Conservation (phyloP, 805 yeast species). For the Candida koratica region DNA sequence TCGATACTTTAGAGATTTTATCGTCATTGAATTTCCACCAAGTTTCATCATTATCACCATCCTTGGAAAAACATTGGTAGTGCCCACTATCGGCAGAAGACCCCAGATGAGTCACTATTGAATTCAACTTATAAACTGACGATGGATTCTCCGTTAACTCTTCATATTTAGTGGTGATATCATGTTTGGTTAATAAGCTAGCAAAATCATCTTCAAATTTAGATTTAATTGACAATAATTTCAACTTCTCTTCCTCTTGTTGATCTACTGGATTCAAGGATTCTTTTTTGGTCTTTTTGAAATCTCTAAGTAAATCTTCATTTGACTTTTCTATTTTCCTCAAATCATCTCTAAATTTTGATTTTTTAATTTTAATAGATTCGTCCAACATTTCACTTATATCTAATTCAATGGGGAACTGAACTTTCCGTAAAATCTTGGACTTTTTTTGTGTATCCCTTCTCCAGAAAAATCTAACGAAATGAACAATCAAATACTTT, state of each 20-base stretch:
- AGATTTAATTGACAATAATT: slow-evolving; percentile 41
- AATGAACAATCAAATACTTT: slow-evolving; percentile 81
- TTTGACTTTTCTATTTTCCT: slow-evolving; percentile 72
- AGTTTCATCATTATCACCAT: slow-evolving; percentile 63
- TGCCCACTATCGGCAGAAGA: slow-evolving; percentile 97
- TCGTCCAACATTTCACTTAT: slow-evolving; percentile 80
- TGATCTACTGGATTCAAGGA: slow-evolving; percentile 49
- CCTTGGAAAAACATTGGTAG: slow-evolving; percentile 84
- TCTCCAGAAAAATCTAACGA: slow-evolving; percentile 95
- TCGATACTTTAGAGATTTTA: slow-evolving; percentile 71
- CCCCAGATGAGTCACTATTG: slow-evolving; percentile 91
- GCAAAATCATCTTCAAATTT: slow-evolving; percentile 50
- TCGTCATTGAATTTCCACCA: slow-evolving; percentile 98
- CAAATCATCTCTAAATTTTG: slow-evolving; percentile 70
- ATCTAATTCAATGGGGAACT: slow-evolving; percentile 91
- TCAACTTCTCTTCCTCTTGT: slow-evolving; percentile 51
- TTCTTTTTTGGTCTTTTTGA: slow-evolving; percentile 52
- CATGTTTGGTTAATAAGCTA: slow-evolving; percentile 38
- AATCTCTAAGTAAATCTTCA: slow-evolving; percentile 67
- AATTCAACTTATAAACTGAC: slow-evolving; percentile 76
- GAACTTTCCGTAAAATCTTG: slow-evolving; percentile 89
- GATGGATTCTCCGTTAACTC: slow-evolving; percentile 74
- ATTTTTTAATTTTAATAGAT: slow-evolving; percentile 62
- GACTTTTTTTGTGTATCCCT: slow-evolving; percentile 86
- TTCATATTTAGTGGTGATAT: slow-evolving; percentile 18